Evolutionary conservation across 2,329 filamentous ascomycete genomes (phyloP), one percentile per base, ranked within the genome.

Genomic region (Endoconidiophora laricicola): DNA sequence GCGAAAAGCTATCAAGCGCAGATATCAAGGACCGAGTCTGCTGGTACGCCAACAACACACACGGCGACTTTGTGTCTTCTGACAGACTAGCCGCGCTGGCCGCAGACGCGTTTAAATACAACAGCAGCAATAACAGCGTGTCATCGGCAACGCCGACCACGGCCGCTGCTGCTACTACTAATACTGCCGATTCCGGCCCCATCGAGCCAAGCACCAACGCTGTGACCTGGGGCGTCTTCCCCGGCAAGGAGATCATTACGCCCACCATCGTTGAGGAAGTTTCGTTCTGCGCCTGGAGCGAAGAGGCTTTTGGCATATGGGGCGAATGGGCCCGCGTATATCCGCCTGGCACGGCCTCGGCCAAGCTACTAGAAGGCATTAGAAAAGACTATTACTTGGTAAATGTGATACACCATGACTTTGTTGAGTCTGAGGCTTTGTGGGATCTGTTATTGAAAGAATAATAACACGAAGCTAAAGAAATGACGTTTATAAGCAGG

Each of bases 251-350:
- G 65, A 96, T 96, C 60, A 77, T 94, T 52, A 94, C 88, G 20
- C 90, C 90, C 2, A 96, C 90, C 1, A 96, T 96, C 60, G 94
- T 96, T 59, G 90, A 96, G 63, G 85, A 88, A 57, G 86, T 94
- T 47, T 91, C 84, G 62, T 96, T 96, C 72, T 74, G 79, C 55
- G 86, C 88, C 6, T 98, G 91, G 91, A 76, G 79, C 52, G 91
- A 96, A 61, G 91, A 98, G 70, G 90, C 91, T 1, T 98, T 91
- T 67, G 83, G 82, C 29, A 94, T 96, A 60, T 96, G 90, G 84
- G 76, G 72, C 40, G 91, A 96, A 68, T 98, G 91, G 91, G 80
- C 83, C 54, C 74, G 83, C 57, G 83, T 95, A 44, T 96, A 94
- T 63, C 78, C 78, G n/a, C 73, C 79, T 44, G 78, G 76, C 4